A percentile compares a stretch with the other conserved stretches of the same genome.
Conservation (phyloP, 179 eudicot species). For the Beta corolliflora region DNA sequence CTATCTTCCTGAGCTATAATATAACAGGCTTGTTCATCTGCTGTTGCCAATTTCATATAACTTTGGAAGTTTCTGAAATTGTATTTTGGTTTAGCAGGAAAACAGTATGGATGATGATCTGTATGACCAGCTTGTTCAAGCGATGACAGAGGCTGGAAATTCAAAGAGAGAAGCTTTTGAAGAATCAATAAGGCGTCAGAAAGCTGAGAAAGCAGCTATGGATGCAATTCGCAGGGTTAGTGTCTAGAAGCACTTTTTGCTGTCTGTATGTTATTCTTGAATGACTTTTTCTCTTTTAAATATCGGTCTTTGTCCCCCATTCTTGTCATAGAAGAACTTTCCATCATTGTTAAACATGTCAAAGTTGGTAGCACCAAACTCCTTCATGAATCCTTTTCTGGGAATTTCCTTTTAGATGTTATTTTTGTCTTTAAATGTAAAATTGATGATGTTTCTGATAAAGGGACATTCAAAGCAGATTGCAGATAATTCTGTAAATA, state of each 20-base stretch:
- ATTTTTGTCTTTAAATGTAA: no score
- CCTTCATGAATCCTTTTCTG: no score
- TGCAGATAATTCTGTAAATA: background rate
- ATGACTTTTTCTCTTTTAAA: background rate
- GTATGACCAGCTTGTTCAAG: constrained; percentile 64
- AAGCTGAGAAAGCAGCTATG: constrained; percentile 74
- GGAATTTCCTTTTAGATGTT: no score
- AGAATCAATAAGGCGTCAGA: constrained; percentile 67
- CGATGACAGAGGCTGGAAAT: constrained; percentile 64
- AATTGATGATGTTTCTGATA: background rate
- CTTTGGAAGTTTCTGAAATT: constrained; percentile 19
- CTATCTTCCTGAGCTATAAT: background rate
- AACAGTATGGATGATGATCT: constrained; percentile 42
- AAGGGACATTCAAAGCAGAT: no score
- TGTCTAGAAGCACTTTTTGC: background rate
- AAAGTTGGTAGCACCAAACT: no score
- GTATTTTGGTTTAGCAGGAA: constrained; percentile 47
- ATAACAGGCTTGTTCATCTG: constrained; percentile 3
- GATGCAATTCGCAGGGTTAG: constrained; percentile 68
- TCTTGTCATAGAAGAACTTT: background rate
- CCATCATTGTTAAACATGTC: background rate
- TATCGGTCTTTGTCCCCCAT: no score
- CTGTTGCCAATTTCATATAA: background rate
- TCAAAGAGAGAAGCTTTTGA: constrained; percentile 64
- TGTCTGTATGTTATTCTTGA: background rate